A percentile compares a stretch with the other conserved stretches of the same genome.
Evolutionary conservation across 371 early-diverging fungal species (phyloP).

Genomic region (Entomophthora muscae): DNA sequence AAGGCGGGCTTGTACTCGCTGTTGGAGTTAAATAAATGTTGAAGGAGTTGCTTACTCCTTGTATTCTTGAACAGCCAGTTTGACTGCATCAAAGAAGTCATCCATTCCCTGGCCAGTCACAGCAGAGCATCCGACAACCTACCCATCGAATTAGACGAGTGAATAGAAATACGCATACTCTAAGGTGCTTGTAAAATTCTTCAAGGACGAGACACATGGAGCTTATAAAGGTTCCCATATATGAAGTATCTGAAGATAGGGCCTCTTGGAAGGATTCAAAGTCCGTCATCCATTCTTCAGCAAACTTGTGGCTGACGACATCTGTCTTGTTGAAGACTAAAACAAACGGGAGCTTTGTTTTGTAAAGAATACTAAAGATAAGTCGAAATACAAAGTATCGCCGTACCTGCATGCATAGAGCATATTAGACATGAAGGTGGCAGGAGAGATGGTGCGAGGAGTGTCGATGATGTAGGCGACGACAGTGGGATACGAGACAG

Average conservation of each 20-base stretch:
- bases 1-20: constrained; percentile 13
- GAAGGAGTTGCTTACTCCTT: constrained; percentile 18
- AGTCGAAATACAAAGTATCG: not conserved
- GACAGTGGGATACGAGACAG: constrained; percentile 81
- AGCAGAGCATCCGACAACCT: constrained; percentile 79
- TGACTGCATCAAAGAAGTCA: constrained; percentile 75
- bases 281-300: constrained; percentile 93
- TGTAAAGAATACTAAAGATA: constrained; percentile 63
- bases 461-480: constrained; percentile 96
- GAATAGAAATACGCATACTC: too few relatives aligned
- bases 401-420: constrained; percentile 79
- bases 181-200: constrained; percentile 91
- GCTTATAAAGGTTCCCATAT: constrained; percentile 83
- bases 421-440: constrained; percentile 99
- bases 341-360: constrained; percentile 87
- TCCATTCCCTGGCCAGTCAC: constrained; percentile 89
- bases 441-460: constrained; percentile 77
- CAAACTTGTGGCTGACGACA: constrained; percentile 70
- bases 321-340: constrained; percentile 97
- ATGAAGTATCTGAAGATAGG: constrained; percentile 47
- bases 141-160: constrained; percentile 4
- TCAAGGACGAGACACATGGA: constrained; percentile 95
- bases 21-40: not conserved
- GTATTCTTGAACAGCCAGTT: constrained; percentile 73
- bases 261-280: constrained; percentile 89